These are phyloP conservation scores for Geotrichum bryndzae DNA, from an alignment of 1,139 yeast genomes.

Conservation along the genomic window DNA sequence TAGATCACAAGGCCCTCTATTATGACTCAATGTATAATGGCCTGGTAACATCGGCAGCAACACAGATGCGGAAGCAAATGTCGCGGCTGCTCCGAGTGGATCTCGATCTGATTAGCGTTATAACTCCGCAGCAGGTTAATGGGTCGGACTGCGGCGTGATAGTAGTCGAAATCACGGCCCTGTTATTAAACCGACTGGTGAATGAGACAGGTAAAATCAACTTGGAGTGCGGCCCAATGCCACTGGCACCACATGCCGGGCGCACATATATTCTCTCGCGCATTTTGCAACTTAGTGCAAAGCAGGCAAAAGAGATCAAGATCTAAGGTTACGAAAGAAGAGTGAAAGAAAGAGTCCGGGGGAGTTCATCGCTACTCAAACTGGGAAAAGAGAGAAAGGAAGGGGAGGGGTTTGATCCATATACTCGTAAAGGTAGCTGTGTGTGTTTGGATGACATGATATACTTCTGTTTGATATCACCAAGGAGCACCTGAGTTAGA, in stretches of 20 bases:
- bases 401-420: too few species aligned
- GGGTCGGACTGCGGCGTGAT: conserved; percentile 76
- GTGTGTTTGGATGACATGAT: too few species aligned
- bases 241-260: conserved; percentile 41
- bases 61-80: conserved; percentile 33
- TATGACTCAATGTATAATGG: conserved; percentile 45
- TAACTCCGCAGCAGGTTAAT: conserved; percentile 68
- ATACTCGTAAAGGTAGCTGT: too few species aligned
- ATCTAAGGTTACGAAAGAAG: neutral
- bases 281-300: conserved; percentile 27
- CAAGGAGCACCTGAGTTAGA: too few species aligned
- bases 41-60: conserved; percentile 34
- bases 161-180: conserved; percentile 47
- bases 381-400: too few species aligned
- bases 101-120: conserved; percentile 28
- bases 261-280: conserved; percentile 41
- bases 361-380: neutral
- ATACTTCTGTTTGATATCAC: too few species aligned
- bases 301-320: neutral
- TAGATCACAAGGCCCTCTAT: conserved; percentile 38
- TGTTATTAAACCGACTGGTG: conserved; percentile 39
- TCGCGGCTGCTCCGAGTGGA: conserved; percentile 28
- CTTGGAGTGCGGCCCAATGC: conserved; percentile 34
- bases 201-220: conserved; percentile 27
- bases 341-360: neutral